Evolutionary conservation across 2,329 filamentous ascomycete species (phyloP).

Genomic region (Amauroascus verrucosus): DNA sequence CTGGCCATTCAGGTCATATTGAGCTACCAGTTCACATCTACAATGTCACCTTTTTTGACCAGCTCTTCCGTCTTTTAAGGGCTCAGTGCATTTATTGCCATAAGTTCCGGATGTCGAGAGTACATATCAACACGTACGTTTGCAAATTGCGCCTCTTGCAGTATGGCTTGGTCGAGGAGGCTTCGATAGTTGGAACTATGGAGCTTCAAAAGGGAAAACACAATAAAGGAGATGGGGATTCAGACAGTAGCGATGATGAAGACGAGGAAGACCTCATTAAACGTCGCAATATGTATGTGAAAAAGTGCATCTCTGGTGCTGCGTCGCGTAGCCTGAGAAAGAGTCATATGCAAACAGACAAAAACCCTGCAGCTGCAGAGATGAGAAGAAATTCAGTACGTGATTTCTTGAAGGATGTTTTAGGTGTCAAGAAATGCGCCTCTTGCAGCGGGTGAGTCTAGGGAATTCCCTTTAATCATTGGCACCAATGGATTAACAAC

Average conservation of each 20-base stretch:
- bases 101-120: slow-evolving; percentile 66
- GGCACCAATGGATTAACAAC: slow-evolving; percentile 17
- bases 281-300: slow-evolving; percentile 58
- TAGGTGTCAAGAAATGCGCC: slow-evolving; percentile 58
- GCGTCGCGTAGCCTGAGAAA: slow-evolving; percentile 38
- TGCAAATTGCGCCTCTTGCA: slow-evolving; percentile 82
- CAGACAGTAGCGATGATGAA: slow-evolving; percentile 57
- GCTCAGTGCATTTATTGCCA: slow-evolving; percentile 88
- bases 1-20: slow-evolving; percentile 90
- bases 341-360: slow-evolving; percentile 43
- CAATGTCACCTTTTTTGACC: slow-evolving; percentile 93
- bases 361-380: slow-evolving; percentile 75
- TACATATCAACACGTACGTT: slow-evolving; percentile 64
- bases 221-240: slow-evolving; percentile 44
- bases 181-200: slow-evolving; percentile 47
- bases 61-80: slow-evolving; percentile 72
- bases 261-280: slow-evolving; percentile 43
- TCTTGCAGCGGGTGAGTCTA: slow-evolving; percentile 46
- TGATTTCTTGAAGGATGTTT: slow-evolving; percentile 67
- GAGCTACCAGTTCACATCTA: slow-evolving; percentile 89
- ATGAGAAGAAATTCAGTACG: slow-evolving; percentile 66
- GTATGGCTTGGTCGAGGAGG: slow-evolving; percentile 67
- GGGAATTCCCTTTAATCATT: neutral
- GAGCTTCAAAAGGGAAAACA: slow-evolving; percentile 36
- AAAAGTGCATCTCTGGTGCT: slow-evolving; percentile 55